These are phyloP conservation scores for Mangifera indica DNA, from an alignment of 345 rosid genomes.

Conservation along the genomic window DNA sequence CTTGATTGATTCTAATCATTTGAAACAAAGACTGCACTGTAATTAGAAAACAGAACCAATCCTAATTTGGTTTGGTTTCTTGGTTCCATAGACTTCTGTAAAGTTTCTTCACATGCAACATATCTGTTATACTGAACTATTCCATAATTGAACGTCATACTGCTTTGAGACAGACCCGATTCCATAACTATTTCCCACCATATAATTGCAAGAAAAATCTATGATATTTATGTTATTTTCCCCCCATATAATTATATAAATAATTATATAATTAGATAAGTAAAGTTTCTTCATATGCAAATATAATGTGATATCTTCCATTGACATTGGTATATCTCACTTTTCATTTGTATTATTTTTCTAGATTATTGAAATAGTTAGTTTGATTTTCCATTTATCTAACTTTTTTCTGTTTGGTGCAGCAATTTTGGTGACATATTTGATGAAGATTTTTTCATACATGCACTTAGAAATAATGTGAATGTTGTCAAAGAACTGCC, in stretches of 20 bases:
- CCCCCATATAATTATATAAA: no score
- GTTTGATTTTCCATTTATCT: no score
- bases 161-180: not conserved
- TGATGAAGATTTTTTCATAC: constrained; percentile 89
- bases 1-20: not conserved
- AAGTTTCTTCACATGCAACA: not conserved
- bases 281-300: no score
- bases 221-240: not conserved
- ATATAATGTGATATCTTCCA: no score
- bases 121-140: not conserved
- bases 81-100: not conserved
- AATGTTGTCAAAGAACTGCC: constrained; percentile 78
- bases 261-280: no score
- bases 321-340: no score
- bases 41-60: not conserved
- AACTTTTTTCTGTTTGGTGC: no score
- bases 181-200: no score
- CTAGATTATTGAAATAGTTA: no score
- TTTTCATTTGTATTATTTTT: no score
- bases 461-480: constrained; percentile 70
- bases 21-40: not conserved
- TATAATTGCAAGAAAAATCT: not conserved
- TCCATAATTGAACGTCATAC: not conserved
- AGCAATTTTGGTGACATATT: constrained; percentile 74
- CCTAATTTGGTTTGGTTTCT: not conserved